These are phyloP conservation scores for Thymus quinquecostatus DNA, from an alignment of 257 asterid genomes.

Conservation along the genomic window DNA sequence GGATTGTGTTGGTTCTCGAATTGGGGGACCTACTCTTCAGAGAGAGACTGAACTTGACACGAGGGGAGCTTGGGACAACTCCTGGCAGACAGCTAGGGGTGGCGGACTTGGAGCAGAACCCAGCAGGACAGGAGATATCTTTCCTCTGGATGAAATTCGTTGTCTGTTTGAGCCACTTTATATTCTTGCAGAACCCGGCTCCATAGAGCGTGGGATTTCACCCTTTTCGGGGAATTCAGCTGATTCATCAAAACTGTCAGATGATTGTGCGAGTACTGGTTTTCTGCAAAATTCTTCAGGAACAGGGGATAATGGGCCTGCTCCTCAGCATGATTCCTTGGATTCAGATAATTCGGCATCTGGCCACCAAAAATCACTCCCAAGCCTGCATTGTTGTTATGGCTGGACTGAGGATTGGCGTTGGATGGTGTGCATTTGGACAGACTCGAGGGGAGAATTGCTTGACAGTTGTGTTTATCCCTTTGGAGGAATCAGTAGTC, in stretches of 20 bases:
- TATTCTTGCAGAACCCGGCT: slow-evolving; percentile 94
- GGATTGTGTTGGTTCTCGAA: slow-evolving; percentile 80
- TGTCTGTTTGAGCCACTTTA: slow-evolving; percentile 95
- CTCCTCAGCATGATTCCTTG: slow-evolving; percentile 62
- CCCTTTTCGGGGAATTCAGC: slow-evolving; percentile 62
- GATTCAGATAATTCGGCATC: slow-evolving; percentile 75
- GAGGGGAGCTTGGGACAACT: slow-evolving; percentile 86
- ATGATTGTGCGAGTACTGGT: slow-evolving; percentile 76
- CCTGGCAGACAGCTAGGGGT: slow-evolving; percentile 86
- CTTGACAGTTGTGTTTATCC: slow-evolving; percentile 93
- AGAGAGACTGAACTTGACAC: slow-evolving; percentile 92
- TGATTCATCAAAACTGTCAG: slow-evolving; percentile 74
- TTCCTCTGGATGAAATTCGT: slow-evolving; percentile 69
- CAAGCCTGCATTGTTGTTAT: slow-evolving; percentile 97
- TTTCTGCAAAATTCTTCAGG: slow-evolving; percentile 72
- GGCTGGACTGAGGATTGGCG: slow-evolving; percentile 99
- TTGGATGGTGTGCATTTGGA: slow-evolving; percentile 97
- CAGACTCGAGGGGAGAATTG: slow-evolving; percentile 96
- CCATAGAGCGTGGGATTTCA: slow-evolving; percentile 81
- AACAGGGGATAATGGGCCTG: slow-evolving; percentile 71
- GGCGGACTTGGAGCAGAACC: slow-evolving; percentile 79
- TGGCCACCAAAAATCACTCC: slow-evolving; percentile 71
- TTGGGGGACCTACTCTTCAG: slow-evolving; percentile 67
- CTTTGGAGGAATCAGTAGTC: slow-evolving; percentile 93
- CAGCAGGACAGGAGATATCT: slow-evolving; percentile 67